These are phyloP conservation scores for Aspergillus incahuasiensis DNA, from an alignment of 495 filamentous ascomycete genomes.

Conservation along the genomic window DNA sequence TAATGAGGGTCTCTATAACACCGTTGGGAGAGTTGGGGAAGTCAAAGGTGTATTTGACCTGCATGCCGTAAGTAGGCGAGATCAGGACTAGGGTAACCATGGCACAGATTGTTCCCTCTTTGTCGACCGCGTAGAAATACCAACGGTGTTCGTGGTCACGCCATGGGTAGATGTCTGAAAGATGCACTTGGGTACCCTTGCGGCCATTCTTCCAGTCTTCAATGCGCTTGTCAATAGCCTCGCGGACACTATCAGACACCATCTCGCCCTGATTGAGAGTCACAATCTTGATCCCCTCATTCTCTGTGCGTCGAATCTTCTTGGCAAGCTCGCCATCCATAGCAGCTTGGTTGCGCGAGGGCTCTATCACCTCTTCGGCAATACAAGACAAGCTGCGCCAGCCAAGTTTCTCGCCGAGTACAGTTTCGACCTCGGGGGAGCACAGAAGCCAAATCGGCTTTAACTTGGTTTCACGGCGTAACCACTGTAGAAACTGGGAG, in stretches of 20 bases:
- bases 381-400: constrained; percentile 81
- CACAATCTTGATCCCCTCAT: constrained; percentile 69
- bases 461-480: constrained; percentile 64
- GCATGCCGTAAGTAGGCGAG: constrained; percentile 70
- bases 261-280: constrained; percentile 57
- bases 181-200: constrained; percentile 78
- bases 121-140: constrained; percentile 71
- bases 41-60: constrained; percentile 84
- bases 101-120: constrained; percentile 61
- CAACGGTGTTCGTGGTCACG: constrained; percentile 70
- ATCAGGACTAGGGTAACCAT: constrained; percentile 72
- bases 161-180: constrained; percentile 82
- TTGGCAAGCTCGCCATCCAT: constrained; percentile 58
- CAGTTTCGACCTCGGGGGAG: constrained; percentile 61
- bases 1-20: constrained; percentile 74
- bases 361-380: constrained; percentile 77
- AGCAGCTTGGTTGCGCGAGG: constrained; percentile 48
- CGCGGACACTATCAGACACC: constrained; percentile 56
- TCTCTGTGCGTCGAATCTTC: constrained; percentile 72
- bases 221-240: constrained; percentile 65
- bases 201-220: constrained; percentile 72
- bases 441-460: constrained; percentile 81
- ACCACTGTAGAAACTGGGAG: constrained; percentile 63
- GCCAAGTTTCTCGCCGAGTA: constrained; percentile 68
- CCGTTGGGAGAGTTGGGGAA: constrained; percentile 76